Base-by-base conservation (phyloP, 805 yeast genomes). In the Torulaspora delbrueckii region DNA sequence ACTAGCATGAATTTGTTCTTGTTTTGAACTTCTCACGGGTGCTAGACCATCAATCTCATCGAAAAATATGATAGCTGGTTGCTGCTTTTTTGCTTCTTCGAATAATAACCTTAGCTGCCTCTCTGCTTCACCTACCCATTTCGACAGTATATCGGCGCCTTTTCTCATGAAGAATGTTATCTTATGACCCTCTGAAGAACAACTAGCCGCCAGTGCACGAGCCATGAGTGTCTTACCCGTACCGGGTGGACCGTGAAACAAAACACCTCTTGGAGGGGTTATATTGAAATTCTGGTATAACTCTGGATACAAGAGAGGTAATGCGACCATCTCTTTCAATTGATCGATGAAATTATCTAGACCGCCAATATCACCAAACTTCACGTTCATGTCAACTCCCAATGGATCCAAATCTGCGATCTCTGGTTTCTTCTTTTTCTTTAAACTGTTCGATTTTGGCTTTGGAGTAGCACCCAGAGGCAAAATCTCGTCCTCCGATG, bases 101-200 rank as follows among this genome's bases (percentile, higher is more conserved):
- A 93, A 93, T 46, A 93, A 69, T 35, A 91, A 70, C 48, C 99
- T 72, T 50, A 93, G 71, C 64, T 93, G 98, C 54, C 99, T 76
- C 67, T 93, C 99, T 5, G 98, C 98, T 66, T 93, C 99, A 58
- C 99, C 99, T 3, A 93, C 98, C 99, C 99, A 93, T 69, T 93
- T 93, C 37, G 96, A 86, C 56, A 93, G 71, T 61, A 95, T 86
- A 65, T 93, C 99, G 0, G 99, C 98, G 53, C 99, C 99, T 63
- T 93, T 93, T 51, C 99, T 73, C 99, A 93, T 93, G 67, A 89
- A 93, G 60, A 93, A 93, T 0, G 99, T 89, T 47, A 93, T 89
- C 55, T 93, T 91, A 50, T 84, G 74, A 10, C 82, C 82, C 13
- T 86, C 82, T 0, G 95, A 79, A 0, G 96, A 86, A 57, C 96